Base-by-base conservation (phyloP, 495 filamentous ascomycete species). In the Penicillium malachiteum region DNA sequence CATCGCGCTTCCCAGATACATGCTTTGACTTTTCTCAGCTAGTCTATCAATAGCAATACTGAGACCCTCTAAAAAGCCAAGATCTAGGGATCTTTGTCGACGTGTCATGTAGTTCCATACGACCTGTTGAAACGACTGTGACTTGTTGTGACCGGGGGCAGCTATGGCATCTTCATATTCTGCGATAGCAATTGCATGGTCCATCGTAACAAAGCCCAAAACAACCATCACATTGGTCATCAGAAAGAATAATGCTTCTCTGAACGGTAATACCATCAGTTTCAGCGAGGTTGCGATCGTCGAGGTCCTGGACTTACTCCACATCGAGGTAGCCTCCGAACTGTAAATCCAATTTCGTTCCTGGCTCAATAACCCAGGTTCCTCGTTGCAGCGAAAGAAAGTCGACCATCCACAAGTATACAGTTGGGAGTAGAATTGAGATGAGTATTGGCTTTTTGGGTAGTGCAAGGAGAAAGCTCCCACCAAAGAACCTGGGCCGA, bases 331-430 rank as follows among this genome's bases (percentile, higher is more conserved):
- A 76, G 11, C 76, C 74, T 81, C 85, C 87, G 1, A 87, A 39
- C 37, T 79, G 72, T 53, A 76, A 61, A 9, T 74, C 79, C 9
- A 85, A 68, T 59, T 88, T 88, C 2, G 85, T 89, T 1, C 78
- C 82, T 1, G 72, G 65, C 38, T 80, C 78, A 45, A 88, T 89
- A 1, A 79, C 75, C 86, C 86, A 89, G 2, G 84, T 87, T 0
- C 86, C 86, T 18, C 82, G 64, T 39, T 71, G 70, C 30, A 89
- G 58, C 9, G 84, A 81, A 9, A 86, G 44, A 11, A 83, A 84
- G 55, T 89, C 86, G 2, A 88, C 81, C 8, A 82, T 56, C 83
- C 86, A 88, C 2, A 89, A 71, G 52, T 87, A 87, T 0, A 82
- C 13, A 0, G 86, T 88, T 3, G 86, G 84, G 6, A 87, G 37